Base-by-base conservation (phyloP, 176 grass and related monocot genomes). In the Bothriochloa decipiens region DNA sequence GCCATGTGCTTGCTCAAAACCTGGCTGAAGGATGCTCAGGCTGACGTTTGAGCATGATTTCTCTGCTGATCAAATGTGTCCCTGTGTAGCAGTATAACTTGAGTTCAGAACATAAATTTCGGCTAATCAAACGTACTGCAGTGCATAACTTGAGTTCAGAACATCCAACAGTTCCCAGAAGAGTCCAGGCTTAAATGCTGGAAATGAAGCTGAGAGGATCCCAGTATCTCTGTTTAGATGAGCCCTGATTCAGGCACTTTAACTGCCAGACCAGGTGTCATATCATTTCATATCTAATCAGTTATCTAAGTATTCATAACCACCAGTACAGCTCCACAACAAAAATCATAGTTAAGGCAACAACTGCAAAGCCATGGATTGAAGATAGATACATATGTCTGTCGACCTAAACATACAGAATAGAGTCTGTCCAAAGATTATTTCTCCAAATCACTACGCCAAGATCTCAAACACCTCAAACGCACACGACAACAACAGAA, bases 361-460 rank as follows among this genome's bases (percentile, higher is more conserved):
- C 73, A 55, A 39, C 45, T 47, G 57, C 43, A 5, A 22, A 6
- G 41, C 15, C 26, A 67, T 67, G 25, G 15, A 74, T 74, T 29
- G 42, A 62, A 46, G 3, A n/a, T 62, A 79, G 35, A 14, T 46
- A n/a, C n/a, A n/a, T n/a, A 35, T 86, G 79, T 82, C 36, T 90
- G 79, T 73, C 26, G 45, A 82, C 13, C 76, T 72, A n/a, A 75
- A 75, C 57, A 85, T 78, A 78, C 64, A 82, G 53, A 77, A 57
- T 47, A 66, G 12, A 49, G 81, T 70, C 68, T 71, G 80, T 86
- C 13, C 58, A 73, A 86, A 78, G 74, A 35, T 58, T 41, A 67
- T 82, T 37, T 47, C 58, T 90, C 68, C 66, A 78, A 45, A 79
- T 40, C 74, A 78, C 26, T 5, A 65, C 55, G 43, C 55, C 36